These are phyloP conservation scores for Pseudogymnoascus sp. DNA, from an alignment of 2,329 filamentous ascomycete genomes.

Conservation along the genomic window DNA sequence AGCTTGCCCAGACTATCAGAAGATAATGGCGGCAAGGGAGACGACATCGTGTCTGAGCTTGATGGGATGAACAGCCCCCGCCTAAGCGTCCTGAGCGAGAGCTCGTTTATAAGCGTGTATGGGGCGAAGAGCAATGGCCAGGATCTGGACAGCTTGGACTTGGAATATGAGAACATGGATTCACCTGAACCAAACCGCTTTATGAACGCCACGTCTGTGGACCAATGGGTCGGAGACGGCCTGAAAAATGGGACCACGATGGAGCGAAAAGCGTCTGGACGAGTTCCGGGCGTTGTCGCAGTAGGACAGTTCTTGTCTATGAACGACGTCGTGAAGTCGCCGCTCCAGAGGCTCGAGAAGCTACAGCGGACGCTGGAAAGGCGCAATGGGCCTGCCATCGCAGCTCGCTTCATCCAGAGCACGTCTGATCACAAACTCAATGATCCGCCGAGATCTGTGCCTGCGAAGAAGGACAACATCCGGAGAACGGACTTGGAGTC, in stretches of 20 bases:
- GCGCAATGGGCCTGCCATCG: constrained; percentile 1
- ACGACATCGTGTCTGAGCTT: constrained; percentile 21
- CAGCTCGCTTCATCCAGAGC: neutral
- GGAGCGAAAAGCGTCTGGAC: constrained; percentile 11
- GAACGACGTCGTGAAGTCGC: constrained; percentile 42
- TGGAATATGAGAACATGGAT: constrained; percentile 5
- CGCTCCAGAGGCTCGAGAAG: constrained; percentile 45
- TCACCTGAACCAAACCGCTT: constrained; percentile 1
- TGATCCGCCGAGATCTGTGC: constrained; percentile 8
- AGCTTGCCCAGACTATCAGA: constrained; percentile 46
- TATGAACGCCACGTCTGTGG: neutral
- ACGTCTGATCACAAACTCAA: neutral
- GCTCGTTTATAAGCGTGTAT: constrained; percentile 60
- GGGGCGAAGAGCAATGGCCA: constrained; percentile 35
- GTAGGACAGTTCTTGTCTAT: constrained; percentile 38
- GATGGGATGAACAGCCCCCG: constrained; percentile 47
- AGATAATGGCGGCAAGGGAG: constrained; percentile 25
- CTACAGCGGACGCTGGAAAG: constrained; percentile 31
- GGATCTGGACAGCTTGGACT: neutral
- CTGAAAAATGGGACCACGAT: constrained; percentile 27
- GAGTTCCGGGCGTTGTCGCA: constrained; percentile 2
- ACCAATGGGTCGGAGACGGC: constrained; percentile 22
- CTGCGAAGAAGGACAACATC: constrained; percentile 19
- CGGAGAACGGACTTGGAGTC: neutral
- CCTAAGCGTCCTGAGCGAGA: constrained; percentile 59